A percentile compares a stretch with the other conserved stretches of the same genome.
phyloP scores from a whole-genome alignment of 148 eudicot species.

The Persicaria maculosa region DNA sequence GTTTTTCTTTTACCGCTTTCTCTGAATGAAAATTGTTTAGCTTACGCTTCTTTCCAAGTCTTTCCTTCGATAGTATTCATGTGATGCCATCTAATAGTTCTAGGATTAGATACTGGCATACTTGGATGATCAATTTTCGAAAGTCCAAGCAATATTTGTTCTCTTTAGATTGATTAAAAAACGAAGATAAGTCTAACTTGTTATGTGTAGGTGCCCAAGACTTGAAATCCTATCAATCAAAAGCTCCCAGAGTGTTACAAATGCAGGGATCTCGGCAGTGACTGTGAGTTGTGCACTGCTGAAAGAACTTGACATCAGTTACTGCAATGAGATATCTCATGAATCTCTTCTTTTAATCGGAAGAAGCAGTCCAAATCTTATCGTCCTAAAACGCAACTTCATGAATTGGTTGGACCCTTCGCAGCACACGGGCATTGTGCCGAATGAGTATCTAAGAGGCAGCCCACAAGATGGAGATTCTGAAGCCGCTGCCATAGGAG shows the following conservation, averaged over 20 bases:
- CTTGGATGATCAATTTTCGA: neutral
- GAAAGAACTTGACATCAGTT: conserved; percentile 71
- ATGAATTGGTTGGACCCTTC: conserved; percentile 85
- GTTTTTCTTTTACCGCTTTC: neutral
- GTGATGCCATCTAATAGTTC: neutral
- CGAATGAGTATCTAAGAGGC: conserved; percentile 55
- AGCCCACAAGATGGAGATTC: conserved; percentile 78
- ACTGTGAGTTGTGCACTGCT: conserved; percentile 57
- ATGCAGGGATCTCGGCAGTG: conserved; percentile 40
- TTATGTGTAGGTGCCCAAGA: conserved; percentile 61
- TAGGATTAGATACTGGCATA: neutral
- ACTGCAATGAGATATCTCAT: conserved; percentile 82
- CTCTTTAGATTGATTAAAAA: neutral
- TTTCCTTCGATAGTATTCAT: neutral
- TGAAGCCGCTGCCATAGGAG: conserved; percentile 74
- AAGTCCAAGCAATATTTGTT: neutral
- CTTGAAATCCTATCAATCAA: conserved; percentile 69
- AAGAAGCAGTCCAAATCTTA: conserved; percentile 43
- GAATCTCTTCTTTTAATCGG: conserved; percentile 56
- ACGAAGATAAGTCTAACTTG: neutral
- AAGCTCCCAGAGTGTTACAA: conserved; percentile 69
- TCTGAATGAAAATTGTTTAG: neutral
- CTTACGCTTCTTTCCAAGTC: neutral
- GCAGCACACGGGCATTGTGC: conserved; percentile 65
- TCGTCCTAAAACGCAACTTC: conserved; percentile 54